Evolutionary conservation across 2,329 filamentous ascomycete species (phyloP).

Genomic region (Neoascochyta sp.): DNA sequence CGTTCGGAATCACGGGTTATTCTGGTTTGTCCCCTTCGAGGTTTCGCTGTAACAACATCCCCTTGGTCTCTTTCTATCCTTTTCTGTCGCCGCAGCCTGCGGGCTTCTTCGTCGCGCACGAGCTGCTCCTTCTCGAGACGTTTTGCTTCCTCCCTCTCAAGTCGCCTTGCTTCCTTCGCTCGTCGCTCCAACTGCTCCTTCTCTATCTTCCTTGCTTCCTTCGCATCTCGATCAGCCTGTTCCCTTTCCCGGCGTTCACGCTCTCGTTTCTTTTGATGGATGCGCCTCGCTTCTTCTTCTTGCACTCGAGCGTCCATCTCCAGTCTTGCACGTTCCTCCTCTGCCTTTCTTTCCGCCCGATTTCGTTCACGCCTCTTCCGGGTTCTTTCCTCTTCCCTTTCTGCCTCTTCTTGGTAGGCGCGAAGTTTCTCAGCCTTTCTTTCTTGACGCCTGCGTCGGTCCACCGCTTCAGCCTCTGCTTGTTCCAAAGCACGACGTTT

Average conservation of each 20-base stretch:
- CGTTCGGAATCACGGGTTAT: constrained; percentile 26
- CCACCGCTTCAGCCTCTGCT: constrained; percentile 25
- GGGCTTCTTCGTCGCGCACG: constrained; percentile 18
- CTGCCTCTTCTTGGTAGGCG: constrained; percentile 24
- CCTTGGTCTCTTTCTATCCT: constrained; percentile 27
- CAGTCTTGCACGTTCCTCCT: constrained; percentile 18
- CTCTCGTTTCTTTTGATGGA: constrained; percentile 24
- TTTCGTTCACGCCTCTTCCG: constrained; percentile 25
- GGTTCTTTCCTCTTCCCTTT: constrained; percentile 24
- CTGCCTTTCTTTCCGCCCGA: constrained; percentile 14
- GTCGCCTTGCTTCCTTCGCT: constrained; percentile 4
- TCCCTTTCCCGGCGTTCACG: constrained; percentile 28
- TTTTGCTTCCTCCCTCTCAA: constrained; percentile 6
- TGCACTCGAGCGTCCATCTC: constrained; percentile 19
- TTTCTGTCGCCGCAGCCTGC: constrained; percentile 20
- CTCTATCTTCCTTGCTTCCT: constrained; percentile 5
- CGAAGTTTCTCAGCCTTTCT: constrained; percentile 27
- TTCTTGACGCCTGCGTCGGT: constrained; percentile 27
- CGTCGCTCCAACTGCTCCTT: constrained; percentile 6
- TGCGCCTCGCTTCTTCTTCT: constrained; percentile 28
- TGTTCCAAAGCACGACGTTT: constrained; percentile 26
- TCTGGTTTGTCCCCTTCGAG: constrained; percentile 13
- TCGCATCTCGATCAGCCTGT: constrained; percentile 10
- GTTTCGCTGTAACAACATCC: constrained; percentile 11
- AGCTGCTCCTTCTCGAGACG: constrained; percentile 6